phyloP scores from a whole-genome alignment of 176 grass and related monocot genomes.

The Avena atlantica region DNA sequence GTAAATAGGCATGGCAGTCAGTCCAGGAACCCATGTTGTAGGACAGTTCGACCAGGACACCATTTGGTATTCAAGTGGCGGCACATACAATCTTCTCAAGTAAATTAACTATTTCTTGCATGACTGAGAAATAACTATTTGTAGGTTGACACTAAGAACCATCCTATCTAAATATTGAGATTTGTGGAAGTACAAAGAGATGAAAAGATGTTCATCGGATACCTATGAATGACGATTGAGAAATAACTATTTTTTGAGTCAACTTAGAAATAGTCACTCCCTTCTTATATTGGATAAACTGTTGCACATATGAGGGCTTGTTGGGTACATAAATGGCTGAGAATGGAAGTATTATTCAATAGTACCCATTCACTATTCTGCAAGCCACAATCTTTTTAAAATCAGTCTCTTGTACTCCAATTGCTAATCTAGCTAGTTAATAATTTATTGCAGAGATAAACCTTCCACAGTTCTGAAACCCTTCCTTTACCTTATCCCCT shows the following conservation, averaged over 20 bases:
- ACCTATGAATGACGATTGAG: background rate
- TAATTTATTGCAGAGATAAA: background rate
- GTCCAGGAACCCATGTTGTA: background rate
- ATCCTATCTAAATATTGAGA: background rate
- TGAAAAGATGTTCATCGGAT: background rate
- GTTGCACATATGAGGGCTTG: background rate
- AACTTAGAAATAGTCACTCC: background rate
- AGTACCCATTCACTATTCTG: background rate
- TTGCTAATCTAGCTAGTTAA: conserved; percentile 16
- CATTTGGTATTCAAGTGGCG: background rate
- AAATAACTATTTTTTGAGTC: background rate
- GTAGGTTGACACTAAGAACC: background rate
- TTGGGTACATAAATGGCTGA: background rate
- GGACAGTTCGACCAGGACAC: background rate
- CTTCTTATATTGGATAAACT: background rate
- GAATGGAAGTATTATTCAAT: background rate
- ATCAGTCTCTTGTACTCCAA: background rate
- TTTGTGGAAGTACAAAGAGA: background rate
- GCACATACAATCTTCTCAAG: background rate
- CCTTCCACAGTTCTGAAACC: background rate
- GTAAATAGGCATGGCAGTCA: background rate
- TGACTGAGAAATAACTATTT: background rate
- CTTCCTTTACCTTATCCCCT: background rate
- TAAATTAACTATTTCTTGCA: background rate
- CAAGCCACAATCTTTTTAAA: background rate